phyloP scores from a whole-genome alignment of 2,329 filamentous ascomycete species.

The Ustulina deusta region DNA sequence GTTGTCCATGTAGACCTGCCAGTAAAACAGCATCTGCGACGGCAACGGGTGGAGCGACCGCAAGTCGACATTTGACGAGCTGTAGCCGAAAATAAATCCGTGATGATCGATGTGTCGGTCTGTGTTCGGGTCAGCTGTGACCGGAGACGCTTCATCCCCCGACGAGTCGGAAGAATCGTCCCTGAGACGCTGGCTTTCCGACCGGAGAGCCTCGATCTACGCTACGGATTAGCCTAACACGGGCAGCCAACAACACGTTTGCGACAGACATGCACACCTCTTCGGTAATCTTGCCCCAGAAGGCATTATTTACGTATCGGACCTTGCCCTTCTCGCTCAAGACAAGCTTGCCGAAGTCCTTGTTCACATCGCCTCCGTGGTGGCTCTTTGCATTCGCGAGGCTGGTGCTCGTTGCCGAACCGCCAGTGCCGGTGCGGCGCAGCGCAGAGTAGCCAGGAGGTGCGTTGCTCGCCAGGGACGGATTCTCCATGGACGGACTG shows the following conservation, averaged over 20 bases:
- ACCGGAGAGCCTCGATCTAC: slow-evolving; percentile 56
- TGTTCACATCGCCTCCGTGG: slow-evolving; percentile 55
- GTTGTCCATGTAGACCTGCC: slow-evolving; percentile 78
- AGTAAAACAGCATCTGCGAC: slow-evolving; percentile 74
- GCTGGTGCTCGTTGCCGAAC: slow-evolving; percentile 45
- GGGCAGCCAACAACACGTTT: slow-evolving; percentile 9
- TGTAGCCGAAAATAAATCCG: slow-evolving; percentile 78
- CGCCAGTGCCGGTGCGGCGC: slow-evolving; percentile 41
- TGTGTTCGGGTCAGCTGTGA: slow-evolving; percentile 53
- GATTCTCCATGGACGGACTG: slow-evolving; percentile 41
- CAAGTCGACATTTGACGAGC: slow-evolving; percentile 76
- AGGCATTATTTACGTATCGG: slow-evolving; percentile 80
- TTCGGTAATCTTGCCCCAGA: slow-evolving; percentile 81
- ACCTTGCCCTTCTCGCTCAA: slow-evolving; percentile 76
- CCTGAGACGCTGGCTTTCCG: slow-evolving; percentile 62
- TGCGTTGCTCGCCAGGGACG: slow-evolving; percentile 34
- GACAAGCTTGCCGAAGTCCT: slow-evolving; percentile 75
- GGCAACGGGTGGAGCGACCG: slow-evolving; percentile 72
- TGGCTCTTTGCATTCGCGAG: slow-evolving; percentile 43
- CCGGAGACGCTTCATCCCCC: slow-evolving; percentile 68
- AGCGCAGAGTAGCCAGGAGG: slow-evolving; percentile 36
- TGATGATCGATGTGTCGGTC: slow-evolving; percentile 68
- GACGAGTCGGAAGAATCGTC: slow-evolving; percentile 69
- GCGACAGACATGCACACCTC: slow-evolving; percentile 63
- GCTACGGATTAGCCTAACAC: slow-evolving; percentile 20